Evolutionary conservation across 2,329 filamentous ascomycete genomes (phyloP).

Genomic region (Epichloe aotearoae): DNA sequence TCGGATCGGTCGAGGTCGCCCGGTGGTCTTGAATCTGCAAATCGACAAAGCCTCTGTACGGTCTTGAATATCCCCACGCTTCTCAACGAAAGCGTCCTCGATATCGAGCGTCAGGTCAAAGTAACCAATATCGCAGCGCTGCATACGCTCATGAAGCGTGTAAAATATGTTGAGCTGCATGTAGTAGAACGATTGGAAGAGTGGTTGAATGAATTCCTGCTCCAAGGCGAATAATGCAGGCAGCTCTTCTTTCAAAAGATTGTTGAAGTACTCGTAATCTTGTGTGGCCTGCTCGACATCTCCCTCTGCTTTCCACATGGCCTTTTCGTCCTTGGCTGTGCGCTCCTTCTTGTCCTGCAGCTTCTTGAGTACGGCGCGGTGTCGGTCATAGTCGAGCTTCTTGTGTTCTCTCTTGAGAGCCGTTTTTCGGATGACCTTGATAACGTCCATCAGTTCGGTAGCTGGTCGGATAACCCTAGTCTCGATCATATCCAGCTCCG

Average conservation of each 20-base stretch:
- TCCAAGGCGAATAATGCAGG: constrained; percentile 85
- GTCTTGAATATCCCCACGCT: constrained; percentile 79
- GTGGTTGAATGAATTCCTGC: constrained; percentile 84
- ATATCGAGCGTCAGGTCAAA: constrained; percentile 87
- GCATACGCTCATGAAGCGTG: constrained; percentile 96
- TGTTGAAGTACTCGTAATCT: constrained; percentile 97
- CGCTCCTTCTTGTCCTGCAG: constrained; percentile 97
- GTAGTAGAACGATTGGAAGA: constrained; percentile 99
- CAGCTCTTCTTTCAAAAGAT: constrained; percentile 88
- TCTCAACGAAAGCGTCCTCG: constrained; percentile 79
- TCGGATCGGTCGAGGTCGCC: constrained; percentile 47
- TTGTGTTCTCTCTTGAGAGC: constrained; percentile 90
- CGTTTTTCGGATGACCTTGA: constrained; percentile 89
- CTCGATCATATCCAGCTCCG: constrained; percentile 97
- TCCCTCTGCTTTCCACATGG: constrained; percentile 86
- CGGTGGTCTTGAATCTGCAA: constrained; percentile 82
- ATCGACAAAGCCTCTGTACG: constrained; percentile 74
- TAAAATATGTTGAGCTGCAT: constrained; percentile 99
- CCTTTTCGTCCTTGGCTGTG: constrained; percentile 91
- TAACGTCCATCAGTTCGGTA: constrained; percentile 83
- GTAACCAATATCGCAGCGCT: constrained; percentile 91
- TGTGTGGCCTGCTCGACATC: constrained; percentile 85
- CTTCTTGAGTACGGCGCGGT: constrained; percentile 74
- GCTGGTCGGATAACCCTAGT: constrained; percentile 80
- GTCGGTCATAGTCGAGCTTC: constrained; percentile 89